Percentiles rank a stretch among this genome's conserved stretches.
These are phyloP conservation scores for Nemania bipapillata DNA, from an alignment of 2,329 filamentous ascomycete species.

Conservation along the genomic window DNA sequence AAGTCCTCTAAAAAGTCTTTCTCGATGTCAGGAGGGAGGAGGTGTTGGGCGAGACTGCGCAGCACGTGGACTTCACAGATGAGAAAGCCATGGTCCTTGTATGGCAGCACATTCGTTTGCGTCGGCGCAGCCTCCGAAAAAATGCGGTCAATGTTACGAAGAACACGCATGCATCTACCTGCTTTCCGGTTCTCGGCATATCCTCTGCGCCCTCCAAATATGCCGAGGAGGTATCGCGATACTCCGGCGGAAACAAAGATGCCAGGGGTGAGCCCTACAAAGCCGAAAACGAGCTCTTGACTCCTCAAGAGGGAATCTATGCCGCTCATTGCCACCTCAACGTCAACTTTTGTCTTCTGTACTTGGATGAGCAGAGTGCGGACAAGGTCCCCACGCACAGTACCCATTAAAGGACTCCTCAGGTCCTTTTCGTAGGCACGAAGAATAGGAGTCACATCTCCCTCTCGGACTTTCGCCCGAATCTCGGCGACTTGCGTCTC, in stretches of 20 bases:
- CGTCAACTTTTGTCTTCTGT: conserved; percentile 98
- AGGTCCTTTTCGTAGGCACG: conserved; percentile 92
- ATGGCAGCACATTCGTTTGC: conserved; percentile 79
- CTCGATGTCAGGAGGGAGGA: conserved; percentile 79
- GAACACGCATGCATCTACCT: conserved; percentile 76
- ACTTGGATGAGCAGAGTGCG: conserved; percentile 93
- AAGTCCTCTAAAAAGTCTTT: conserved; percentile 90
- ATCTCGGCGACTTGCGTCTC: conserved; percentile 79
- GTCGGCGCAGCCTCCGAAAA: conserved; percentile 75
- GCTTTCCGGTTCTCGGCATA: conserved; percentile 72
- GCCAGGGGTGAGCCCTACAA: conserved; percentile 91
- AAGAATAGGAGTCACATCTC: conserved; percentile 91
- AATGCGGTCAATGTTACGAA: conserved; percentile 89
- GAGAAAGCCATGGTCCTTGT: conserved; percentile 91
- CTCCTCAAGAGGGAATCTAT: conserved; percentile 95
- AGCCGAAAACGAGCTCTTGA: conserved; percentile 97
- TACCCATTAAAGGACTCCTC: conserved; percentile 81
- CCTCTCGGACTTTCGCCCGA: conserved; percentile 82
- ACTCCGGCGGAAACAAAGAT: conserved; percentile 85
- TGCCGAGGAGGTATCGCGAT: conserved; percentile 74
- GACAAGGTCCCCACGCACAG: conserved; percentile 85
- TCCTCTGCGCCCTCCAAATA: conserved; percentile 77
- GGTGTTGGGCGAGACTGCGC: conserved; percentile 71
- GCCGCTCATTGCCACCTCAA: conserved; percentile 94
- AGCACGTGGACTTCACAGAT: conserved; percentile 90